These are phyloP conservation scores for Jasminum sambac DNA, from an alignment of 257 asterid species.

Conservation along the genomic window DNA sequence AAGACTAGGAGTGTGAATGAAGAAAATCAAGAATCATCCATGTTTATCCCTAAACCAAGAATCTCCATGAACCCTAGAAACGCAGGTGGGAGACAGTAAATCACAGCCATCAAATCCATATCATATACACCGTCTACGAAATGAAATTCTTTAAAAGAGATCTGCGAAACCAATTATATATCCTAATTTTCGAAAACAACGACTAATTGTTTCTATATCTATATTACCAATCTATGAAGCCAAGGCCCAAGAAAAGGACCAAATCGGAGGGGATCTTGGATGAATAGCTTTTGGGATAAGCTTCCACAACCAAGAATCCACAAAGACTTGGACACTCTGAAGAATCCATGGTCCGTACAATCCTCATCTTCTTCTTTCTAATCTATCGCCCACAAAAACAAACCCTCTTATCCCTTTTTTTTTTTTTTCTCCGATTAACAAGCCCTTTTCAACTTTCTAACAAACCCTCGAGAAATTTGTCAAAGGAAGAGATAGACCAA, in stretches of 20 bases:
- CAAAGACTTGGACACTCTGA: slow-evolving; percentile 48
- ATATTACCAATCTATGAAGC: slow-evolving; percentile 95
- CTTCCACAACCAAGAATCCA: slow-evolving; percentile 84
- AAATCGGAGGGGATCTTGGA: slow-evolving; percentile 95
- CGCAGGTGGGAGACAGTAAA: slow-evolving; percentile 37
- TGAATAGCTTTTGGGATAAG: slow-evolving; percentile 97
- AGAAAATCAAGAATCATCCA: slow-evolving; percentile 19
- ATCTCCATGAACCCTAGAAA: slow-evolving; percentile 43
- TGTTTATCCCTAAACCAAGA: slow-evolving; percentile 51
- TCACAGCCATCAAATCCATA: slow-evolving; percentile 44
- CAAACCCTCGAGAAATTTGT: slow-evolving; percentile 11
- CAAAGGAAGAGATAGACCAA: slow-evolving; percentile 14
- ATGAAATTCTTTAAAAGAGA: slow-evolving; percentile 20
- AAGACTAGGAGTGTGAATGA: slow-evolving; percentile 10
- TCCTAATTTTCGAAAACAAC: slow-evolving; percentile 6
- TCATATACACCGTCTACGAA: slow-evolving; percentile 14
- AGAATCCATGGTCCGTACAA: slow-evolving; percentile 57
- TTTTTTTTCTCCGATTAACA: slow-evolving; percentile 16
- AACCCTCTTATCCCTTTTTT: slow-evolving; percentile 3
- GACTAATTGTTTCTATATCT: slow-evolving; percentile 22
- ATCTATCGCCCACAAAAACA: slow-evolving; percentile 13
- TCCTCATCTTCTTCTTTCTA: slow-evolving; percentile 40
- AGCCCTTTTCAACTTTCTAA: slow-evolving; percentile 11
- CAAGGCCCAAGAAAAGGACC: slow-evolving; percentile 94
- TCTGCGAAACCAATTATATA: slow-evolving; percentile 29